phyloP scores from a whole-genome alignment of 768 basidiomycete genomes.

The Tephrocybe sp. region DNA sequence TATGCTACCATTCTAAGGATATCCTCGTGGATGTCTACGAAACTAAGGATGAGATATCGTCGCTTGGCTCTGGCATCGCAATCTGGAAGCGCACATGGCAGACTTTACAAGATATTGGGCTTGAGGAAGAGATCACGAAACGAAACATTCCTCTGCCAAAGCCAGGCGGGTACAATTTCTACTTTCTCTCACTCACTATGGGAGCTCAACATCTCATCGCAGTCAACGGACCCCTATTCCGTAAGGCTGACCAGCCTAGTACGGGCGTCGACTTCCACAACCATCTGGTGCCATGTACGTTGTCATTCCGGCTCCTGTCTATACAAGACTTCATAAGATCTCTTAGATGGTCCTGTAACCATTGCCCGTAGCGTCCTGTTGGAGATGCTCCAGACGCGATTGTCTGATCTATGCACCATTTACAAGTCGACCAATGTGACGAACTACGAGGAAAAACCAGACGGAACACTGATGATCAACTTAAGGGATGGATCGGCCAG shows the following conservation, averaged over 20 bases:
- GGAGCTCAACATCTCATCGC: neutral
- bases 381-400: slow-evolving; percentile 22
- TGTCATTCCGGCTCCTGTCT: too few relatives aligned
- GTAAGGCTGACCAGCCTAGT: slow-evolving; percentile 23
- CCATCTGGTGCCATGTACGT: slow-evolving; percentile 24
- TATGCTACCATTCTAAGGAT: slow-evolving; percentile 28
- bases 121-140: slow-evolving; percentile 27
- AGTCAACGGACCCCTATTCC: slow-evolving; percentile 24
- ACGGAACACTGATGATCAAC: slow-evolving; percentile 15
- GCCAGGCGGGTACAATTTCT: slow-evolving; percentile 23
- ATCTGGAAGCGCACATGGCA: slow-evolving; percentile 42
- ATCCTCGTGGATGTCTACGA: slow-evolving; percentile 41
- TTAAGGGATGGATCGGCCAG: slow-evolving; percentile 26
- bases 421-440: slow-evolving; percentile 21
- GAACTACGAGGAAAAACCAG: slow-evolving; percentile 9
- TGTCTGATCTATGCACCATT: slow-evolving; percentile 23
- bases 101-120: slow-evolving; percentile 35
- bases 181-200: neutral
- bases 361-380: slow-evolving; percentile 23
- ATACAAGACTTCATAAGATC: too few relatives aligned
- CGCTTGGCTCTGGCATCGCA: slow-evolving; percentile 39
- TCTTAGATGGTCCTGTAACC: slow-evolving; percentile 21
- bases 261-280: slow-evolving; percentile 24
- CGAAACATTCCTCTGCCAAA: slow-evolving; percentile 21
- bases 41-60: slow-evolving; percentile 36